Percentiles rank a stretch among this genome's conserved stretches.
Conservation (phyloP, 2,329 filamentous ascomycete genomes). For the Capronia coronata region DNA sequence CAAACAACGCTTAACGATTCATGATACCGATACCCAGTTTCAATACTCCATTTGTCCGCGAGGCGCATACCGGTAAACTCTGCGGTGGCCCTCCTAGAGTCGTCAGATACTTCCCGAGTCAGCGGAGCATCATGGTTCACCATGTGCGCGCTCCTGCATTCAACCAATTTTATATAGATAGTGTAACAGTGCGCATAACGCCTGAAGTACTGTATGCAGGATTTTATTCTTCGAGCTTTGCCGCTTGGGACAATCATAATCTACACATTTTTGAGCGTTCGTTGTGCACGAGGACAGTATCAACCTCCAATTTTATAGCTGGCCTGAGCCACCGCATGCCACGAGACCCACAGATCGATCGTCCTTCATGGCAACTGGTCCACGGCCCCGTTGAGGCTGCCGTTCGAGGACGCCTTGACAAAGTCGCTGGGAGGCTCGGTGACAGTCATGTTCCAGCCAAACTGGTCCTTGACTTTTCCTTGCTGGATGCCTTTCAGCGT, state of each 20-base stretch:
- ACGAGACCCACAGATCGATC: neutral
- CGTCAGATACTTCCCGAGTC: too few species aligned
- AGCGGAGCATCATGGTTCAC: too few species aligned
- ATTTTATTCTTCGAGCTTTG: neutral
- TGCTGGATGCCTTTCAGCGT: slow-evolving; percentile 80
- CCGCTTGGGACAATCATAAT: neutral
- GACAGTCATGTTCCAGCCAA: slow-evolving; percentile 60
- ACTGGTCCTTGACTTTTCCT: slow-evolving; percentile 68
- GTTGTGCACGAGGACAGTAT: neutral
- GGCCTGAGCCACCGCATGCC: neutral
- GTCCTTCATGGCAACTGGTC: slow-evolving; percentile 22
- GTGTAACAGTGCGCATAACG: neutral
- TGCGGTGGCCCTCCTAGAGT: neutral
- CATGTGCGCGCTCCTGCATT: too few species aligned
- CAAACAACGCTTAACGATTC: slow-evolving; percentile 15
- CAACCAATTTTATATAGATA: too few species aligned
- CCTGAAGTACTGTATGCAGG: neutral
- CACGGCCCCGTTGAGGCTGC: slow-evolving; percentile 17
- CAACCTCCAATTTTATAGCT: neutral
- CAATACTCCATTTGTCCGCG: neutral
- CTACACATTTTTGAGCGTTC: neutral
- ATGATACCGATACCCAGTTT: slow-evolving; percentile 21
- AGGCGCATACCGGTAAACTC: neutral
- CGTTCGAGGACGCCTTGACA: slow-evolving; percentile 7
- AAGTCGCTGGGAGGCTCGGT: slow-evolving; percentile 28